These are phyloP conservation scores for Podospora fimiseda DNA, from an alignment of 495 filamentous ascomycete genomes.

Conservation along the genomic window DNA sequence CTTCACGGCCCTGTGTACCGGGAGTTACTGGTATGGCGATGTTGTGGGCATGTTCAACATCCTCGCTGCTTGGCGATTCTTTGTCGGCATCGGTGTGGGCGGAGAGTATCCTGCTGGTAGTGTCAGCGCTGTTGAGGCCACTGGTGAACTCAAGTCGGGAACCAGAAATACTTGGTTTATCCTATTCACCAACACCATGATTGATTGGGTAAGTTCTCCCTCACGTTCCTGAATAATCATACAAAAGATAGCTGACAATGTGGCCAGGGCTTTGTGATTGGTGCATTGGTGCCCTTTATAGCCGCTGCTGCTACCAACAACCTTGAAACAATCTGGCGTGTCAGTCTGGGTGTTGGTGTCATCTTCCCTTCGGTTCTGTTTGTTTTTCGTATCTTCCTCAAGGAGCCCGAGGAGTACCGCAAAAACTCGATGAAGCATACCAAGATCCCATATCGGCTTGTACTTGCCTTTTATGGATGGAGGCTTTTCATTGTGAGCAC, in stretches of 20 bases:
- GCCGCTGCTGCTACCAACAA: slow-evolving; percentile 64
- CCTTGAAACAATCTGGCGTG: slow-evolving; percentile 67
- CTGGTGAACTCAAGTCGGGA: slow-evolving; percentile 72
- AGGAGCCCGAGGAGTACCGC: slow-evolving; percentile 80
- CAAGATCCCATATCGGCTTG: slow-evolving; percentile 51
- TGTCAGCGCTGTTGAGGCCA: slow-evolving; percentile 77
- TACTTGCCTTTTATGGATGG: slow-evolving; percentile 53
- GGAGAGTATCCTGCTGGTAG: slow-evolving; percentile 87
- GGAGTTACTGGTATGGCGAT: slow-evolving; percentile 63
- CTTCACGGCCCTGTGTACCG: slow-evolving; percentile 73
- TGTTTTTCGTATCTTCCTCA: slow-evolving; percentile 64
- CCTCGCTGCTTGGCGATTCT: slow-evolving; percentile 79
- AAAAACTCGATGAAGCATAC: slow-evolving; percentile 46
- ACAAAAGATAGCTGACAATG: not conserved
- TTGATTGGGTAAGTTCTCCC: slow-evolving; percentile 49
- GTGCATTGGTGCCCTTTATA: slow-evolving; percentile 68
- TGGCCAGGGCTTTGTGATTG: slow-evolving; percentile 58
- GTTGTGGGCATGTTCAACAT: slow-evolving; percentile 69
- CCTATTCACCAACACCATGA: slow-evolving; percentile 85
- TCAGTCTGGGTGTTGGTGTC: slow-evolving; percentile 69
- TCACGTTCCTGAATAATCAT: slow-evolving; percentile 4
- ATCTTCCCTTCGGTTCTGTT: slow-evolving; percentile 72
- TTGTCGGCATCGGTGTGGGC: slow-evolving; percentile 56
- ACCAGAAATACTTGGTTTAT: slow-evolving; percentile 86
- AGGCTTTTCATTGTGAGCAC: slow-evolving; percentile 61